These are phyloP conservation scores for Cryptococcus floricola DNA, from an alignment of 1,284 basidiomycete species.

Conservation along the genomic window DNA sequence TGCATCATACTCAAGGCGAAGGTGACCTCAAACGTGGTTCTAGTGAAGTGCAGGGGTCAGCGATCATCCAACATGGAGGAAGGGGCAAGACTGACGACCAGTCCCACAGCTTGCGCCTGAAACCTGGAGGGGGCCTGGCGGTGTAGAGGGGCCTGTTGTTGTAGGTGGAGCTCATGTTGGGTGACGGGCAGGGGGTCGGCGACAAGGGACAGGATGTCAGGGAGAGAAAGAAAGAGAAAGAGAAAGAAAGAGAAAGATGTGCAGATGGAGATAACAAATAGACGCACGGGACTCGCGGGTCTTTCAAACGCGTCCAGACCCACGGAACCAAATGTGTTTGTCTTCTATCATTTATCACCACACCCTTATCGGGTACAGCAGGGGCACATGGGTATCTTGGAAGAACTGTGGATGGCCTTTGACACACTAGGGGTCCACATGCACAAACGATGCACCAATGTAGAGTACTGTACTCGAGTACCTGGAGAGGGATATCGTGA, in stretches of 20 bases:
- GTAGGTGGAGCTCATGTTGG: neutral
- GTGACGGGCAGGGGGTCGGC: neutral
- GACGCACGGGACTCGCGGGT: no score
- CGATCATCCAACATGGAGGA: neutral
- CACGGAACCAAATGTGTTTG: no score
- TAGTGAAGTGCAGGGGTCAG: constrained; percentile 5
- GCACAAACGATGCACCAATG: no score
- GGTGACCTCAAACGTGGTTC: constrained; percentile 40
- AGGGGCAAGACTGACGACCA: constrained; percentile 3
- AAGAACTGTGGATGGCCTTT: no score
- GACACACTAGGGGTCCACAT: no score
- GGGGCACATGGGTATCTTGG: no score
- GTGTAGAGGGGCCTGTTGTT: neutral
- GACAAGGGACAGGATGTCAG: neutral
- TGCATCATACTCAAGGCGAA: constrained; percentile 47
- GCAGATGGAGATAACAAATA: no score
- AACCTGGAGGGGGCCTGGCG: neutral
- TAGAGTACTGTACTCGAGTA: no score
- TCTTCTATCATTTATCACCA: no score
- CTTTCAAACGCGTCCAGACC: no score
- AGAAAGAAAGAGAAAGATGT: neutral
- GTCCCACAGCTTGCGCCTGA: constrained; percentile 2
- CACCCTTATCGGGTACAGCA: no score
- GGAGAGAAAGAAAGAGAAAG: neutral
- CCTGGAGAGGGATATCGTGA: no score